phyloP scores from a whole-genome alignment of 441 rosid species.

The Aleurites moluccanus region DNA sequence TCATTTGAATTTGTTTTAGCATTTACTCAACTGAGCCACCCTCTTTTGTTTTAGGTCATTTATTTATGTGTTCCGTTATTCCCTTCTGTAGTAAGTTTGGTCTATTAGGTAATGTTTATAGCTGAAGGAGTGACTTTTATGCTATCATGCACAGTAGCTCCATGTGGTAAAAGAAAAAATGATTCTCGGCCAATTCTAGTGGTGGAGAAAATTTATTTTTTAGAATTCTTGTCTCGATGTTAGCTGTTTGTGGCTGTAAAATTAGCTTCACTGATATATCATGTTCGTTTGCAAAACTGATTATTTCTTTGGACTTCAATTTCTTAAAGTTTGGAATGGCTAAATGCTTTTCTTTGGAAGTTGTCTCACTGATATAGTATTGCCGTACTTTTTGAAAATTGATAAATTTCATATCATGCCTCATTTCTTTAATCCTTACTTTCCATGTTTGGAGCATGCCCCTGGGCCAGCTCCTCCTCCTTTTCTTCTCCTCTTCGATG shows the following conservation, averaged over 20 bases:
- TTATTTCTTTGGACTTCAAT: slow-evolving; percentile 2
- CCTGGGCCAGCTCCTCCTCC: neutral
- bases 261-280: neutral
- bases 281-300: neutral
- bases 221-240: neutral
- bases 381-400: slow-evolving; percentile 4
- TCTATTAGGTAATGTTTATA: neutral
- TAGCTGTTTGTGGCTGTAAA: neutral
- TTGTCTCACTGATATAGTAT: neutral
- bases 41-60: neutral
- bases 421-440: neutral
- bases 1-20: neutral
- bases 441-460: neutral
- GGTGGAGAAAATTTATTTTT: neutral
- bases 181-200: neutral
- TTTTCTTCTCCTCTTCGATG: neutral
- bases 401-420: neutral
- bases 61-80: neutral
- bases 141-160: neutral
- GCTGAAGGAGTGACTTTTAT: neutral
- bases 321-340: neutral
- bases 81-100: neutral
- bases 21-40: neutral
- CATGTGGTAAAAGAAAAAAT: neutral
- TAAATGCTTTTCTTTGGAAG: neutral